Base-by-base conservation (phyloP, 169 alveolate genomes). In the Eimeria falciformis region DNA sequence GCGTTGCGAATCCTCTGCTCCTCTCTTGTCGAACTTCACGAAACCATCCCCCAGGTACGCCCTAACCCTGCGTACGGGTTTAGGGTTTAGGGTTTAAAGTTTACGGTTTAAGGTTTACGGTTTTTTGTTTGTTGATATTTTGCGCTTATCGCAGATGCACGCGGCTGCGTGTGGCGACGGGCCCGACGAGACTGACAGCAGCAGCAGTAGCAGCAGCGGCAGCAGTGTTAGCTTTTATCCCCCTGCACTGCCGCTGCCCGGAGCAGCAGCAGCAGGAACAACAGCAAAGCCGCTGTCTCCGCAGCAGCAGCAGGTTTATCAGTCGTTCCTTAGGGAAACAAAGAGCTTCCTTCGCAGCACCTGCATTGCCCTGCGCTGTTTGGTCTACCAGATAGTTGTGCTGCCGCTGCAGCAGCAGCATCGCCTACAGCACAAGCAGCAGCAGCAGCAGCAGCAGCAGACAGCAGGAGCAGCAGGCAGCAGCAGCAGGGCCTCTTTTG, bases 391-490 rank as follows among this genome's bases (percentile, higher is more conserved):
- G 23, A 45, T 40, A 21, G 87, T 78, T 11, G 92, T 87, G 92
- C 92, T 27, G 92, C 92, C 78, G 29, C 87, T 50, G 92, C 92
- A n/a, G 92, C 92, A 53, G 85, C 92, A 25, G 86, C 85, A 27
- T 85, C 86, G 56, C 46, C 62, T 11, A 0, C 89, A 7, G 89
- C 87, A 7, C 47, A 58, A 43, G 46, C 92, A 14, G 68, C 92
- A n/a, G 81, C 84, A 18, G 53, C 89, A 0, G 81, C 33, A 69
- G 81, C 53, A 29, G 89, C 71, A 1, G 71, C 89, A 78, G 11
- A 43, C 53, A 78, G 71, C 71, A 25, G 87, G 55, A 53, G 73
- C 55, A 79, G 89, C 89, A 53, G 14, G 89, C 73, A 79, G 73
- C 89, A 79, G 75, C 75, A 79, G 75, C 5, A 47, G 89, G 21